Evolutionary conservation across 202 grass and related monocot species (phyloP), one percentile per base, ranked within the genome.

Genomic region (Eragrostis tef): DNA sequence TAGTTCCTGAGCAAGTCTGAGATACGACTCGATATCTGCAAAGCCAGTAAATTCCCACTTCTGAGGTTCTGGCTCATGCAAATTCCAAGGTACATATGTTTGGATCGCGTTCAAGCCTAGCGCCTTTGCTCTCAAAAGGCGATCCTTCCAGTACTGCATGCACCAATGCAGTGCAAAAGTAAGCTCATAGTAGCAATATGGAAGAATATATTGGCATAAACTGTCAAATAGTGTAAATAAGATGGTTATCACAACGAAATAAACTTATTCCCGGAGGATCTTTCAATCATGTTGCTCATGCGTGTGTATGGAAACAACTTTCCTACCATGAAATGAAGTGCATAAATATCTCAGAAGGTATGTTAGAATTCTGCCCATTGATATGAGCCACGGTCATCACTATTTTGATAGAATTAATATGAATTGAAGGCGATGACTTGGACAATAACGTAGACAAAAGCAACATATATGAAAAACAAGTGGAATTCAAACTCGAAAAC

Each of bases 61-160:
- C 75, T 46, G 70, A 0, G 88, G 95, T 50, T 86, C 74, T 83
- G 95, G 90, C 79, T 95, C 95, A 59, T 98, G 95, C 75, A 98
- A 81, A 86, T 94, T 98, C 95, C 95, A 98, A 74, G 92, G 95
- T 86, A 98, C 87, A 75, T 95, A 98, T 29, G 92, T 98, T 84
- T 98, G 95, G 39, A 98, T 93, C 58, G 92, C 87, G 79, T 98
- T 94, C 83, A 98, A 88, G 21, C 95, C 95, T 34, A 98, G 81
- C 72, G 92, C 92, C 75, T 94, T 94, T 51, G 95, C 90, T 83
- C 92, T 93, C 86, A 98, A 78, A 52, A 98, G 87, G 64, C 95
- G 88, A 69, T 98, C 95, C 85, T 86, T 89, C 95, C 95, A 93
- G 60, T 98, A 98, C 92, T 98, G 88, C 76, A 88, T 21, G 24